Evolutionary conservation across 768 basidiomycete species (phyloP), one percentile per base, ranked within the genome.

Genomic region (Lentinula lateritia): DNA sequence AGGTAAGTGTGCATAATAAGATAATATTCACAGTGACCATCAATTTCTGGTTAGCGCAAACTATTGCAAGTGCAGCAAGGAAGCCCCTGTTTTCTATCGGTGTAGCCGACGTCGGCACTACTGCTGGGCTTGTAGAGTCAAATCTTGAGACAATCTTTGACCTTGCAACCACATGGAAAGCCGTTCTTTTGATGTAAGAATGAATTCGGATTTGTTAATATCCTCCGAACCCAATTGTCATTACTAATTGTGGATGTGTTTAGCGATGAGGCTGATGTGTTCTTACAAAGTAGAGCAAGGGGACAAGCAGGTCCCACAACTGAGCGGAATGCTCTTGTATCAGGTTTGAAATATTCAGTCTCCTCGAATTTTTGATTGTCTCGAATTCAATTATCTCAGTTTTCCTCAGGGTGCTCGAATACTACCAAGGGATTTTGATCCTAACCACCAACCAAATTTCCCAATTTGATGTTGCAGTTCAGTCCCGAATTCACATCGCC

Each of bases 361-460:
- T 20, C 18, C 16, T 20, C 8, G 9, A 18, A 16, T 48, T 48
- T 15, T 12, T 41, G 12, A 41, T 15, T 45, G 16, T 6, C 43
- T 2, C 2, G 3, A 45, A 16, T 45, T 41, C 39, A 16, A 18
- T 45, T 18, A 45, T 9, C 70, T 28, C 75, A 48, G 46, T 48
- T 38, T 75, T 76, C 61, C 66, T 76, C 10, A 65, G 74, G 3
- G 72, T 73, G 52, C 67, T 76, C 13, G 75, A 76, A 64, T 75
- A 74, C 60, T 74, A 74, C 46, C 72, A 72, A 55, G 74, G 75
- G 9, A 73, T 75, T 13, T 52, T 76, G 18, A 69, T 76, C 13
- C 66, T 76, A 2, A 75, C 74, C 6, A 75, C 75, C 3, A 76
- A 75, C 50, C 48, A 70, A 38, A 64, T 69, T 28, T 62, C 62